Percentiles rank a stretch among this genome's conserved stretches.
Evolutionary conservation across 257 asterid genomes (phyloP).

Genomic region (Solanum pimpinellifolium): DNA sequence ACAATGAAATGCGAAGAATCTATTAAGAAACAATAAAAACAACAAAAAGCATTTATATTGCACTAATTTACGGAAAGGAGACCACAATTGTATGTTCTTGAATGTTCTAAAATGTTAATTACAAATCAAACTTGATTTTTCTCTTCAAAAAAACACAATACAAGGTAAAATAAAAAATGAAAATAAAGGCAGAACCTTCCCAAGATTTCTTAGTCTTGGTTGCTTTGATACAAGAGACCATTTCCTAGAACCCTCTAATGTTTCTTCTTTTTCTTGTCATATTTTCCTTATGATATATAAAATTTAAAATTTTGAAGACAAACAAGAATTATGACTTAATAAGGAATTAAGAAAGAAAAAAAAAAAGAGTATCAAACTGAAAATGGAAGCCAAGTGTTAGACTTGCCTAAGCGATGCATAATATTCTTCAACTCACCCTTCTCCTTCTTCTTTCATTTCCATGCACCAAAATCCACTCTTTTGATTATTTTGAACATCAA

Average conservation of each 20-base stretch:
- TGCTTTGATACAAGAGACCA: not conserved
- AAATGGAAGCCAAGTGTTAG: constrained; percentile 1
- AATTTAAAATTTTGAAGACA: too few relatives aligned
- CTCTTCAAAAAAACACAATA: not conserved
- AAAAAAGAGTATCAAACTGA: not conserved
- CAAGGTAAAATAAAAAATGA: not conserved
- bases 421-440: not conserved
- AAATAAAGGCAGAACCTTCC: not conserved
- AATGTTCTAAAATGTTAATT: not conserved
- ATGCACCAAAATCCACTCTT: not conserved
- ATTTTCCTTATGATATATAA: not conserved
- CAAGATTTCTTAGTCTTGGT: not conserved
- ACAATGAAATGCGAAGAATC: not conserved
- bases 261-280: not conserved
- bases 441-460: not conserved
- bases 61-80: not conserved
- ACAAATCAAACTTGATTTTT: not conserved
- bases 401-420: constrained; percentile 1
- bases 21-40: not conserved
- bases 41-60: not conserved
- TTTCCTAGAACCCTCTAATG: not conserved
- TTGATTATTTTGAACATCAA: not conserved
- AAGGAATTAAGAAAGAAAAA: not conserved
- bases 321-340: not conserved
- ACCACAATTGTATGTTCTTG: not conserved